Evolutionary conservation across 2,329 filamentous ascomycete species (phyloP).

Genomic region (Calonectria montana): DNA sequence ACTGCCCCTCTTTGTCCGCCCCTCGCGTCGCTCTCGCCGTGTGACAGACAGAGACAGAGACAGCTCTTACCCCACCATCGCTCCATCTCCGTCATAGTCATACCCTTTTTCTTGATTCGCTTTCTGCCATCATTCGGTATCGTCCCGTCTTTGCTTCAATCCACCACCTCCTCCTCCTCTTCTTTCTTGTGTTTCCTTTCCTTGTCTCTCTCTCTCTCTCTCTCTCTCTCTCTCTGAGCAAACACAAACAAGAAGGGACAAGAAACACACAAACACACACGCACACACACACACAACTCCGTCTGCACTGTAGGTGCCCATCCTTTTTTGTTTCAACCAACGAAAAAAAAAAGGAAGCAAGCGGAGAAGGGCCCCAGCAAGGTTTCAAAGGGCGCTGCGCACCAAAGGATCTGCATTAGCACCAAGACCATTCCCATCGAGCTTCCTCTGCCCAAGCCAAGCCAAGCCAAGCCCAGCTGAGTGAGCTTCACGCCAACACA

Average conservation of each 20-base stretch:
- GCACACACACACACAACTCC: too few species aligned
- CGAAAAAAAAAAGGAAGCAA: neutral
- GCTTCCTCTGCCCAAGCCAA: neutral
- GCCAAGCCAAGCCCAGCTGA: neutral
- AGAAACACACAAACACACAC: too few species aligned
- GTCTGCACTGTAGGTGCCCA: too few species aligned
- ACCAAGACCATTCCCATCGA: conserved; percentile 2
- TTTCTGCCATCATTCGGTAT: too few species aligned
- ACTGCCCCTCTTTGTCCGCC: neutral
- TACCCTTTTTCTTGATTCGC: conserved; percentile 12
- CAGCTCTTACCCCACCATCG: conserved; percentile 8
- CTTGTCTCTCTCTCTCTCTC: neutral
- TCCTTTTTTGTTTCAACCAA: neutral
- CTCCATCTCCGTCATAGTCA: conserved; percentile 33
- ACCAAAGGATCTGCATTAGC: conserved; percentile 6
- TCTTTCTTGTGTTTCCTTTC: too few species aligned
- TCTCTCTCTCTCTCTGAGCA: neutral
- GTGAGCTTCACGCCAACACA: neutral
- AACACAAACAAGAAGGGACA: too few species aligned
- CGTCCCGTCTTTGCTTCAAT: too few species aligned
- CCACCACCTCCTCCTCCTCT: too few species aligned
- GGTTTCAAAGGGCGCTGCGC: neutral
- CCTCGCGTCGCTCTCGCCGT: neutral
- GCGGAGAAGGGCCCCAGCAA: neutral
- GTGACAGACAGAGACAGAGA: neutral